Base-by-base conservation (phyloP, 2,329 filamentous ascomycete genomes). In the Fusarium ambrosium region DNA sequence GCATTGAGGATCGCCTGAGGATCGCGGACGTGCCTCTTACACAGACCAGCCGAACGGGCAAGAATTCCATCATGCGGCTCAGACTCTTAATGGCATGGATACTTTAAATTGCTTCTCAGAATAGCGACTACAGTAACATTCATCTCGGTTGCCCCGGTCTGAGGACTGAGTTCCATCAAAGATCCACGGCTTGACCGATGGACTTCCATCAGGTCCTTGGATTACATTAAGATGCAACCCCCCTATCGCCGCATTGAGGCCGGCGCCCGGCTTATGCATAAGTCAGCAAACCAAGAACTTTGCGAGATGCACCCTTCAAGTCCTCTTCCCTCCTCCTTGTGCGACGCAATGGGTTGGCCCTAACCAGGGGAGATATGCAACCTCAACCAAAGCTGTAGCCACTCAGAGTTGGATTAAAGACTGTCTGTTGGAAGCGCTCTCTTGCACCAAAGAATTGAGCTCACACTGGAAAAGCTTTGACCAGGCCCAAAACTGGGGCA, bases 1-100 rank as follows among this genome's bases (percentile, higher is more conserved):
- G 72, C 72, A 74, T 74, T 70, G 66, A 73, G 53, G 53, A 51
- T 72, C 61, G 62, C 69, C 41, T 64, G 48, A 65, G 66, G 41
- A 62, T 62, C 59, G 65, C 29, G 62, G 41, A 66, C 48, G 59
- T 74, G 72, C 56, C 43, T 39, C 60, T 62, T 55, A 53, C 72
- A 74, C 59, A 53, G 69, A 58, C 65, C 65, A 39, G 18, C 56
- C 13, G 18, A 48, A 48, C 27, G 20, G 39, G 36, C 37, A 32
- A 36, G 53, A 37, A 48, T 69, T 51, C 51, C 69, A 69, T 66
- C 18, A 24, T 51, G 43, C 20, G 16, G 39, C 29, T 37, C 22
- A 18, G 22, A 29, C 24, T 24, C 45, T 55, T 27, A 29, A 39
- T 39, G 13, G 45, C 61, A 63, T 55, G 45, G 60, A 39, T 48